A percentile compares a stretch with the other conserved stretches of the same genome.
These are phyloP conservation scores for Eutypa lata DNA, from an alignment of 2,329 filamentous ascomycete genomes.

Conservation along the genomic window DNA sequence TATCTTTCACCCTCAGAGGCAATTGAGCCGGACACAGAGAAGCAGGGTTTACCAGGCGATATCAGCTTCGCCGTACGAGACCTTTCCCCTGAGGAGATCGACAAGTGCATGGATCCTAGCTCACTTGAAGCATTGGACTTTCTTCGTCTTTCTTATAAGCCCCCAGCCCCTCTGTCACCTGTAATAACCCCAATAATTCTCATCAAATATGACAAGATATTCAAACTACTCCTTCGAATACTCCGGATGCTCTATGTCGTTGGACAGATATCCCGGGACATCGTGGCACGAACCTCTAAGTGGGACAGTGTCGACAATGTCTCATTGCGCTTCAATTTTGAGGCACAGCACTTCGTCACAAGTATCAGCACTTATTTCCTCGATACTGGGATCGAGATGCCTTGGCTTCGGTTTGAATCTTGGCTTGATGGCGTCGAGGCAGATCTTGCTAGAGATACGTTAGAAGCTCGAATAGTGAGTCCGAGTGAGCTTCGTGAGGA, in stretches of 20 bases:
- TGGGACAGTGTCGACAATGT: slow-evolving; percentile 36
- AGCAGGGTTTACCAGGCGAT: slow-evolving; percentile 58
- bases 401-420: slow-evolving; percentile 69
- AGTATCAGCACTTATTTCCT: slow-evolving; percentile 75
- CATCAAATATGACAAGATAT: slow-evolving; percentile 80
- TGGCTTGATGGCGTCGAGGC: slow-evolving; percentile 63
- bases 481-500: slow-evolving; percentile 65
- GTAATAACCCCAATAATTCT: slow-evolving; percentile 71
- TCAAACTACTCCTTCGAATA: slow-evolving; percentile 74
- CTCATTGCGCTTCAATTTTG: slow-evolving; percentile 63
- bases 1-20: slow-evolving; percentile 39
- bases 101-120: slow-evolving; percentile 77
- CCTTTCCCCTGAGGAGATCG: slow-evolving; percentile 73
- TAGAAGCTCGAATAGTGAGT: slow-evolving; percentile 40
- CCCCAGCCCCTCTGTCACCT: slow-evolving; percentile 66
- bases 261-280: slow-evolving; percentile 60
- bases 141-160: slow-evolving; percentile 78
- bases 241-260: slow-evolving; percentile 76
- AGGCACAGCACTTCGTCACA: slow-evolving; percentile 77
- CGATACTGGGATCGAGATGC: slow-evolving; percentile 68
- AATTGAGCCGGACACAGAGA: slow-evolving; percentile 27
- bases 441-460: slow-evolving; percentile 40
- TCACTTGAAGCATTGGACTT: slow-evolving; percentile 91
- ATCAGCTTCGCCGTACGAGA: slow-evolving; percentile 83
- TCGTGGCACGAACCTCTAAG: slow-evolving; percentile 36